Evolutionary conservation across 2,329 filamentous ascomycete species (phyloP).

Genomic region (Plectosphaerella sp.): DNA sequence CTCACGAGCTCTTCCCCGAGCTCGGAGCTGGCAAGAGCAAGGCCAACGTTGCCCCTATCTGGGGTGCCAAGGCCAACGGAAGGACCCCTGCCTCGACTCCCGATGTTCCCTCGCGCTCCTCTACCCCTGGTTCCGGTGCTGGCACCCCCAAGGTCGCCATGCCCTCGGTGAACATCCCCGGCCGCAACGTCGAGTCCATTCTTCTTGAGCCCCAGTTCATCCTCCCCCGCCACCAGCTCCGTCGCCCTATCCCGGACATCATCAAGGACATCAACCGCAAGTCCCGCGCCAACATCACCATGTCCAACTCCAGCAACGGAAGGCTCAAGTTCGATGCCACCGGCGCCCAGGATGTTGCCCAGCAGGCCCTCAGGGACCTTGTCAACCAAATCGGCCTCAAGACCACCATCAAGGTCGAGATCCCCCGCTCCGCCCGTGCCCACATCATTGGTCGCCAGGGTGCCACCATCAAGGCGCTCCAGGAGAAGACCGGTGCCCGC

Average conservation of each 20-base stretch:
- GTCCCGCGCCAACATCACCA: slow-evolving; percentile 80
- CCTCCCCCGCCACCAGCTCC: slow-evolving; percentile 71
- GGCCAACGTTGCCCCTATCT: slow-evolving; percentile 65
- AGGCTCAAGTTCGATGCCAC: slow-evolving; percentile 78
- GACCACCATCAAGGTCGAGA: slow-evolving; percentile 65
- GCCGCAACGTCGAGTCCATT: slow-evolving; percentile 75
- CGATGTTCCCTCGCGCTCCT: slow-evolving; percentile 54
- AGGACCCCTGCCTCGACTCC: slow-evolving; percentile 50
- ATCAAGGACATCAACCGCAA: slow-evolving; percentile 89
- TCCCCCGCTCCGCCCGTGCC: slow-evolving; percentile 78
- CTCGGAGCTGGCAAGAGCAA: slow-evolving; percentile 70
- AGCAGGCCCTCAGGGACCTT: slow-evolving; percentile 84
- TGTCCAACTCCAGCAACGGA: slow-evolving; percentile 68
- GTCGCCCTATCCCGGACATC: slow-evolving; percentile 79
- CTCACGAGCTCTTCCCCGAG: slow-evolving; percentile 90
- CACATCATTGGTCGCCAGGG: slow-evolving; percentile 94
- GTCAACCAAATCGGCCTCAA: slow-evolving; percentile 81
- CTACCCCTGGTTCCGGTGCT: slow-evolving; percentile 58
- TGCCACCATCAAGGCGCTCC: slow-evolving; percentile 82
- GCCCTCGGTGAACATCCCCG: slow-evolving; percentile 69
- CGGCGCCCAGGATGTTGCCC: slow-evolving; percentile 77
- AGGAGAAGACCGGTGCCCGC: slow-evolving; percentile 82
- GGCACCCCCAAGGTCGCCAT: slow-evolving; percentile 39
- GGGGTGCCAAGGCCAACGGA: slow-evolving; percentile 65
- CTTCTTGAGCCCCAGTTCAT: slow-evolving; percentile 72